phyloP scores from a whole-genome alignment of 176 grass and related monocot species.

The Oryza glumipatula region DNA sequence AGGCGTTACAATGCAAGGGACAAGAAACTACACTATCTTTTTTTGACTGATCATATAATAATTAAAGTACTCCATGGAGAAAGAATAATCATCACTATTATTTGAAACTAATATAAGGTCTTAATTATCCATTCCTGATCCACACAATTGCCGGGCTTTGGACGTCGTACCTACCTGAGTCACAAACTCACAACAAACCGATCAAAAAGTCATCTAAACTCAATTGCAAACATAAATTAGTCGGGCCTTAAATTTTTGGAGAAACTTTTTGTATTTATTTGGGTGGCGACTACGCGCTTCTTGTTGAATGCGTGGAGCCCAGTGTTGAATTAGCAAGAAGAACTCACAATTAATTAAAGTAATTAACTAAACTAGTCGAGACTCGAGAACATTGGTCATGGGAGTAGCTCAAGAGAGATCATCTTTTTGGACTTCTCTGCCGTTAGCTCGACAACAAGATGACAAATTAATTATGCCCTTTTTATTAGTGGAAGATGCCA shows the following conservation, averaged over 20 bases:
- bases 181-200: neutral
- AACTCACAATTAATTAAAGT: neutral
- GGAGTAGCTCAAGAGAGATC: neutral
- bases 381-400: neutral
- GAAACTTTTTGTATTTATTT: neutral
- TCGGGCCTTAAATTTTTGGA: neutral
- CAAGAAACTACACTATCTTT: neutral
- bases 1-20: neutral
- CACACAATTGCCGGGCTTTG: neutral
- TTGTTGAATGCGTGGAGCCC: neutral
- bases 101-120: neutral
- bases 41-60: neutral
- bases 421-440: conserved; percentile 29
- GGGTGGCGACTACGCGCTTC: neutral
- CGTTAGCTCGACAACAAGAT: conserved; percentile 36
- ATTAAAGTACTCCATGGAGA: neutral
- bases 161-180: conserved; percentile 16
- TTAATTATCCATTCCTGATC: neutral
- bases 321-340: neutral
- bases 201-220: neutral
- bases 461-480: neutral
- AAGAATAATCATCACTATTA: neutral
- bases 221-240: neutral
- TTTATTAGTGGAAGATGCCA: neutral
- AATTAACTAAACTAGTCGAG: neutral